Evolutionary conservation across 176 grass and related monocot genomes (phyloP), one percentile per base, ranked within the genome.

Genomic region (Musa beccarii): DNA sequence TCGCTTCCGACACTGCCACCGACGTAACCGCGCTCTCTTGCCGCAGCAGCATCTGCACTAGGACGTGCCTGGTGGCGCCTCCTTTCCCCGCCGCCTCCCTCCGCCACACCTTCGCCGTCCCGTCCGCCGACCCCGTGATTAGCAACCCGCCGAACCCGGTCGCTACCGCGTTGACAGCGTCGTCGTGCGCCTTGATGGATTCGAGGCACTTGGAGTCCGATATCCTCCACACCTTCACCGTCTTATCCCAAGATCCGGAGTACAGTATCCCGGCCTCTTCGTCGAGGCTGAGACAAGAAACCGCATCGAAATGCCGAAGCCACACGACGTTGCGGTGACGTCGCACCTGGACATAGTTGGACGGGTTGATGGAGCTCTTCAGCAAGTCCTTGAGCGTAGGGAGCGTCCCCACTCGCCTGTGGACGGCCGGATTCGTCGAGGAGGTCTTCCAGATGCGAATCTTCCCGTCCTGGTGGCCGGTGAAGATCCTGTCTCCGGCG

Each of bases 241-340:
- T 64, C 61, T 52, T 77, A 25, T 77, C 75, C 75, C 75, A 77
- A 2, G 75, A 77, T 16, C 75, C 75, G 9, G 75, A 77, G 14
- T 77, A 77, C 0, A 77, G 49, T 14, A 77, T 43, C 49, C 75
- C 61, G n/a, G 61, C 75, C 2, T 65, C 75, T 17, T 77, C 75
- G 49, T 77, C 75, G n/a, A 77, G 75, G 75, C 34, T 64, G 20
- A 77, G 75, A 23, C 75, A 66, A 21, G 75, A 77, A n/a, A 77
- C 59, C 1, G 75, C 75, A 19, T 77, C 75, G 43, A 77, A 77
- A 15, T 77, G 75, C 43, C 75, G 75, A 12, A 77, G 61, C 75
- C 75, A 77, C 24, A 77, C 49, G 59, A 34, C 17, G 59, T 59
- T 64, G 43, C 61, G 57, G 75, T 77, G 75, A 1, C 75, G 75